Evolutionary conservation across 2,329 filamentous ascomycete genomes (phyloP).

Genomic region (Aureobasidium sp.): DNA sequence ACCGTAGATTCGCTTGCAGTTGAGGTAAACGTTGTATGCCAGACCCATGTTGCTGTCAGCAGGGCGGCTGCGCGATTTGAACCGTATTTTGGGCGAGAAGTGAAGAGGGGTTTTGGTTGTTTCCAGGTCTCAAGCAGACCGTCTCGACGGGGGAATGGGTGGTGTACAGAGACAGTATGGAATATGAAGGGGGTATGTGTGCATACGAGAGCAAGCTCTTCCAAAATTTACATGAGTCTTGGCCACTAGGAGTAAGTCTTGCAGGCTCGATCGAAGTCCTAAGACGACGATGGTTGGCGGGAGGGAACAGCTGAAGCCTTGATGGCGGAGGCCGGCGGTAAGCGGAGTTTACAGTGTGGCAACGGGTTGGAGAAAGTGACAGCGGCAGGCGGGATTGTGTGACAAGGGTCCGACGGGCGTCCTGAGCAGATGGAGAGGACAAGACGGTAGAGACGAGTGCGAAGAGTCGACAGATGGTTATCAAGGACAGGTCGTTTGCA

Average conservation of each 20-base stretch:
- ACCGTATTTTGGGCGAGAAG: conserved; percentile 13
- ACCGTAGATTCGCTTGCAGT: conserved; percentile 22
- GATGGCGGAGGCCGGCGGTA: not conserved
- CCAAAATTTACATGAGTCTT: not conserved
- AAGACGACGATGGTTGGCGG: not conserved
- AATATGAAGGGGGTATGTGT: not conserved
- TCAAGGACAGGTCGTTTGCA: not conserved
- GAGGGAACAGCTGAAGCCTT: not conserved
- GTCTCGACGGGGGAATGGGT: not conserved
- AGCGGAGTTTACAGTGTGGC: conserved; percentile 9
- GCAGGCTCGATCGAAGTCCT: not conserved
- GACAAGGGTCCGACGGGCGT: not conserved
- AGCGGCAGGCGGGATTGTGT: not conserved
- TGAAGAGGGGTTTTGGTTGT: not conserved
- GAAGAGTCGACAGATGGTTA: not conserved
- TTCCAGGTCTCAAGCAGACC: not conserved
- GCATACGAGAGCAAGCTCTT: not conserved
- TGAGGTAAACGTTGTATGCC: conserved; percentile 23
- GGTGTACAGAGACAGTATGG: not conserved
- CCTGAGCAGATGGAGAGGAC: not conserved
- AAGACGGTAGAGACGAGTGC: not conserved
- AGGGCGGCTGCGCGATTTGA: conserved; percentile 14
- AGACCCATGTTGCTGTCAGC: conserved; percentile 20
- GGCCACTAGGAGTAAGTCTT: not conserved
- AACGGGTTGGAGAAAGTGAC: not conserved